Percentiles rank a stretch among this genome's conserved stretches.
phyloP scores from a whole-genome alignment of 2,329 filamentous ascomycete genomes.

The Fusarium sp. region DNA sequence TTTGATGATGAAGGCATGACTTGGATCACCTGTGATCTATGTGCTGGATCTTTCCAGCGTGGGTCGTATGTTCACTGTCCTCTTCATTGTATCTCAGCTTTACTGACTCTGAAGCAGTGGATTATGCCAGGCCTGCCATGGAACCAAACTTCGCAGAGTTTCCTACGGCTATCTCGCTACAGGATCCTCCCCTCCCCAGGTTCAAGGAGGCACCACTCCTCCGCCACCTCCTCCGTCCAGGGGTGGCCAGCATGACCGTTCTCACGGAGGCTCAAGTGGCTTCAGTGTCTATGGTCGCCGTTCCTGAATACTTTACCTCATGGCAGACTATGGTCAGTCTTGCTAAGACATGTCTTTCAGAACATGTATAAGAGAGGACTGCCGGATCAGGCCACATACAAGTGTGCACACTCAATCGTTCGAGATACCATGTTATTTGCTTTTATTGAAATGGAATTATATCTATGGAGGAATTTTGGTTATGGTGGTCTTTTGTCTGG shows the following conservation, averaged over 20 bases:
- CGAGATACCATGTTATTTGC: slow-evolving; percentile 32
- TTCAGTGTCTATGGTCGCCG: slow-evolving; percentile 24
- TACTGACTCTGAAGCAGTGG: slow-evolving; percentile 7
- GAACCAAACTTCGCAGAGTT: slow-evolving; percentile 41
- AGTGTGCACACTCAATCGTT: slow-evolving; percentile 30
- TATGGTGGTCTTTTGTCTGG: slow-evolving; percentile 3
- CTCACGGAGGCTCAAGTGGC: slow-evolving; percentile 26
- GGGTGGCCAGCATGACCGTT: slow-evolving; percentile 21
- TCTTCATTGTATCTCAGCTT: neutral
- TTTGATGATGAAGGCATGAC: slow-evolving; percentile 44
- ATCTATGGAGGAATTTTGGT: neutral
- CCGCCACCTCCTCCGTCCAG: slow-evolving; percentile 31
- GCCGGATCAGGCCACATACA: slow-evolving; percentile 24
- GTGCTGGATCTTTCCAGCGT: slow-evolving; percentile 41
- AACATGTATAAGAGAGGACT: slow-evolving; percentile 36
- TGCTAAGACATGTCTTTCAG: slow-evolving; percentile 34
- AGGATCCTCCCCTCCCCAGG: slow-evolving; percentile 14
- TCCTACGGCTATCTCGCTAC: slow-evolving; percentile 36
- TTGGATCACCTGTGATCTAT: slow-evolving; percentile 44
- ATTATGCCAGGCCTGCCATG: slow-evolving; percentile 40
- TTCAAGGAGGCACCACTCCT: slow-evolving; percentile 18
- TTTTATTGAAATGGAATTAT: slow-evolving; percentile 1
- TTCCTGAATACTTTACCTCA: slow-evolving; percentile 6
- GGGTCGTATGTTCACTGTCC: slow-evolving; percentile 20
- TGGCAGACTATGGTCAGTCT: neutral